Base-by-base conservation (phyloP, 2,329 filamentous ascomycete species). In the Fusarium sp. region DNA sequence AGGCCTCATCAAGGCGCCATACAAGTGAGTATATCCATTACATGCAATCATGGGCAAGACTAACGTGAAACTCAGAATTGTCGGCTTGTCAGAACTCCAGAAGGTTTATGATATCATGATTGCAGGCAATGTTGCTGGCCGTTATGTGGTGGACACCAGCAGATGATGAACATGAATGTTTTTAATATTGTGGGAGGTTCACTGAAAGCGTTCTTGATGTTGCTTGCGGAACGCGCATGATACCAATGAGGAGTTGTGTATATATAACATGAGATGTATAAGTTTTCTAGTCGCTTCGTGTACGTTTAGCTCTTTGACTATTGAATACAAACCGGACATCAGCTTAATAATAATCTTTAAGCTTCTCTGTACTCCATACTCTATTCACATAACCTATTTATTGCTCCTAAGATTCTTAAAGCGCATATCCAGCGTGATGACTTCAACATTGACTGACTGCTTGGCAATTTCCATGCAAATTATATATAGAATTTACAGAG, bases 1-100 rank as follows among this genome's bases (percentile, higher is more conserved):
- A 25, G 94, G 94, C 19, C 83, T 95, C 63, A 94, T 97, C 86
- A 92, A 94, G 81, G 90, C 90, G 10, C 94, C 94, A 4, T 95
- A 88, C 88, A 95, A 97, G 74, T 73, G 38, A 39, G 70, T 33
- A 2, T 14, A 15, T 9, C 6, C 9, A 23, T 1, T 1, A 19
- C 10, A 3, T 5, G 0, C 5, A 18, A 25, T n/a, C 14, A 1
- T 2, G 14, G 3, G 6, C 10, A 19, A 14, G 5, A 37, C 74
- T 76, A 9, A 76, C 55, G 12, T 31, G 31, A 7, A 12, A 35
- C 11, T 4, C 11, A 76, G 74, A 90, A 86, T 89, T 18, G 90
- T 93, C 45, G 93, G 93, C 7, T 84, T 97, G 63, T 91, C 90
- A 76, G 88, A 97, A 80, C 85, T 97, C 69, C 88, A 91, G 69